Evolutionary conservation across 139 green algal species (phyloP).

Genomic region (Trebouxia sp.): DNA sequence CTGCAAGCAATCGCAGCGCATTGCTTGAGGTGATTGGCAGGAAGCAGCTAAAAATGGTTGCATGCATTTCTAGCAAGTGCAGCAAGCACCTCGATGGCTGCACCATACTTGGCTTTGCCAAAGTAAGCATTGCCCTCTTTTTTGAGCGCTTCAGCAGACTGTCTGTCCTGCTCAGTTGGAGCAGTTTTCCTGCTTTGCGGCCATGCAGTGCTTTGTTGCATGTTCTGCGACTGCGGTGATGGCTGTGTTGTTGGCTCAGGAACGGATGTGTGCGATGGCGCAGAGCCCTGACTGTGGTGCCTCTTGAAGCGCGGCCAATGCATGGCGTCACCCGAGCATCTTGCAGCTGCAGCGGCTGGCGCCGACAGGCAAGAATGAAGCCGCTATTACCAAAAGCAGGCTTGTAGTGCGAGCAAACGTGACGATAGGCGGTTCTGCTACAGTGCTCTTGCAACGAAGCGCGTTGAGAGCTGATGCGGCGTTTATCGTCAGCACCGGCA

Average conservation of each 20-base stretch:
- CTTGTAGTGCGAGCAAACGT: too few species aligned
- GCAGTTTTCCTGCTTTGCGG: background rate
- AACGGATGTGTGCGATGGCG: background rate
- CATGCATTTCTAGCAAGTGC: too few species aligned
- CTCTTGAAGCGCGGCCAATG: background rate
- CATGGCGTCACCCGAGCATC: background rate
- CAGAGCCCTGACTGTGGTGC: background rate
- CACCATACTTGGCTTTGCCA: constrained; percentile 24
- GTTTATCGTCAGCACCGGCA: too few species aligned
- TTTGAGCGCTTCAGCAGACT: constrained; percentile 1
- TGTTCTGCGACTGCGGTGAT: background rate
- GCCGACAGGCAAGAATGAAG: too few species aligned
- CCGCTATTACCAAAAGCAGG: too few species aligned
- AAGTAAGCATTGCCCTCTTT: constrained; percentile 20
- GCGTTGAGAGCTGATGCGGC: too few species aligned
- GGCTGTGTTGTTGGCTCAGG: background rate
- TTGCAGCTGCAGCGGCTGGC: too few species aligned
- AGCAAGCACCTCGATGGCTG: constrained; percentile 14
- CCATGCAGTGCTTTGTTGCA: background rate
- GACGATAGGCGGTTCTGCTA: too few species aligned
- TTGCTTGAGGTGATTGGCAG: background rate
- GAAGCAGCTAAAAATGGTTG: too few species aligned
- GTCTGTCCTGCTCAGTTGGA: constrained; percentile 1
- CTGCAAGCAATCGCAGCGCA: background rate
- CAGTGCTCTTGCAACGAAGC: too few species aligned